These are phyloP conservation scores for Viridothelium virens DNA, from an alignment of 495 filamentous ascomycete genomes.

Conservation along the genomic window DNA sequence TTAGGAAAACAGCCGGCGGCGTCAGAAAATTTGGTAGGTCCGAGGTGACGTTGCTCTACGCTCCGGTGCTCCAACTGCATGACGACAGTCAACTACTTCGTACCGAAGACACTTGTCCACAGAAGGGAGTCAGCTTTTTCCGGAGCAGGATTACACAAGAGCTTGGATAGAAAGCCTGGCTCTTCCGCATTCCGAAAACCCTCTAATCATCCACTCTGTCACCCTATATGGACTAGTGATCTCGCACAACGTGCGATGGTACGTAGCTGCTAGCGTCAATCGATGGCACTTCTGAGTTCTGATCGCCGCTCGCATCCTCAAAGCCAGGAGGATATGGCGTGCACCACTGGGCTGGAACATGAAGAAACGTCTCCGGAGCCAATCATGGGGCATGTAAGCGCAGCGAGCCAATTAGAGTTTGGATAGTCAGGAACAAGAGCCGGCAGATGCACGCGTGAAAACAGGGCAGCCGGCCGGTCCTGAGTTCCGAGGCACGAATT, in stretches of 20 bases:
- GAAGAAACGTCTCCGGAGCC: background rate
- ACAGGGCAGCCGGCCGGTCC: background rate
- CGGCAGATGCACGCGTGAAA: slow-evolving; percentile 2
- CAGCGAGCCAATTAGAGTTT: slow-evolving; percentile 5
- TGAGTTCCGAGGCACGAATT: slow-evolving; percentile 5
- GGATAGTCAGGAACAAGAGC: slow-evolving; percentile 11
- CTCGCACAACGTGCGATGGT: slow-evolving; percentile 2
- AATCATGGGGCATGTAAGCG: background rate
- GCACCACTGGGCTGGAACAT: slow-evolving; percentile 9
- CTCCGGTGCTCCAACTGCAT: background rate
- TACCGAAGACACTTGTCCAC: background rate
- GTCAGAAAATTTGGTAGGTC: background rate
- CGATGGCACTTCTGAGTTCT: no score
- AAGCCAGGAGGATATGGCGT: background rate
- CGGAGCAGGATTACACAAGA: background rate
- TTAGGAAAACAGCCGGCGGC: no score
- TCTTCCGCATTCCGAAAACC: background rate
- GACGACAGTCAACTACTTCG: background rate
- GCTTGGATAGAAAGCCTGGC: background rate
- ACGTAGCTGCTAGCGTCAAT: no score
- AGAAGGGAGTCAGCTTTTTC: background rate
- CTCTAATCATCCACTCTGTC: no score
- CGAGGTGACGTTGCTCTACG: no score
- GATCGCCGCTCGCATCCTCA: background rate
- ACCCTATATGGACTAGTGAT: no score